Evolutionary conservation across 768 basidiomycete genomes (phyloP), one percentile per base, ranked within the genome.

Genomic region (Boletellus ananas): DNA sequence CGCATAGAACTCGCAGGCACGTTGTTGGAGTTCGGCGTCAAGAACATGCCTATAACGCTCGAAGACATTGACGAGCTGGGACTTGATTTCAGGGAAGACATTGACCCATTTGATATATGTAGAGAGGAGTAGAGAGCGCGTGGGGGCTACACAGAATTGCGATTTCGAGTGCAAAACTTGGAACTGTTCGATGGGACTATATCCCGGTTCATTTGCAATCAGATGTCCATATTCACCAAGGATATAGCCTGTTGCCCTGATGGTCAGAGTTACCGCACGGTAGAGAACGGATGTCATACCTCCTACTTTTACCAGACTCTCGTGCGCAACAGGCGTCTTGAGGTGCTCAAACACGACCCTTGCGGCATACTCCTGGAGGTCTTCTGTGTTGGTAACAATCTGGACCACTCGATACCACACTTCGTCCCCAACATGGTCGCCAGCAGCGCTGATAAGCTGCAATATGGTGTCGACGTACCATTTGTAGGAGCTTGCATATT

Each of bases 51-150:
- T 85, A 64, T 96, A 98, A 14, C 94, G 90, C 60, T 97, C 94
- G 59, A 99, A 96, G 59, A 98, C 92, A 67, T 86, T 89, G 65
- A 97, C 61, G 25, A 99, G 81, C 58, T 97, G 94, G 7, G 85
- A 79, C 60, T 94, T 96, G 72, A 99, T 96, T 68, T 99, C 96
- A 17, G 96, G 96, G 70, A 98, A 99, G 49, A 99, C 90, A 66
- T 99, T 99, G 56, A 96, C 93, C 95, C 95, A 98, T 79, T 99
- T 99, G 74, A 97, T 87, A 66, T 99, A 99, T 1, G 96, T 97
- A 11, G 96, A 95, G 33, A 99, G 76, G 23, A 99, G 81, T 27
- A 99, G 77, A 0, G 94, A 87, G 31, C 95, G 83, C 8, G 96
- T 98, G 27, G 94, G 74, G 5, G 94, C 93, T 34, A 89, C 79